These are phyloP conservation scores for Phytophthora uliginosa DNA, from an alignment of 352 stramenopile genomes.

Conservation along the genomic window DNA sequence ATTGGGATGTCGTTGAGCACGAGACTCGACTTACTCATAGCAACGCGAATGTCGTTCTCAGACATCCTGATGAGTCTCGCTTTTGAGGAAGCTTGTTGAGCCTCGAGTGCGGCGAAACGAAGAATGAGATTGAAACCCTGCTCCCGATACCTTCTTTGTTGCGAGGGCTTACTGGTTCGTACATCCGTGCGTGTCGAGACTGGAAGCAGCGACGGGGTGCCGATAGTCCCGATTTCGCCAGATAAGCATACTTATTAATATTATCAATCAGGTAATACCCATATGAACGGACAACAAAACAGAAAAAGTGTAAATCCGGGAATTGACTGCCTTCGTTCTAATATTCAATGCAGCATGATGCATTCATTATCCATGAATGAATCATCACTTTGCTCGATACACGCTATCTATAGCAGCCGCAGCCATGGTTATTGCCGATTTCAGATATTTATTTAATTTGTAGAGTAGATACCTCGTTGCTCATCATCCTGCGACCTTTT, in stretches of 20 bases:
- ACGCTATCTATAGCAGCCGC: no score
- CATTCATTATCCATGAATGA: no score
- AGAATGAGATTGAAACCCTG: slow-evolving; percentile 21
- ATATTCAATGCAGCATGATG: no score
- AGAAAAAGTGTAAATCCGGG: no score
- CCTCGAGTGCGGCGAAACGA: slow-evolving; percentile 21
- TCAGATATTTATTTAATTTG: no score
- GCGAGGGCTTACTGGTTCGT: background rate
- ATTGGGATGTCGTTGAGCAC: slow-evolving; percentile 59
- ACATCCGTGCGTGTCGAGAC: slow-evolving; percentile 1
- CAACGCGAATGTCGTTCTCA: slow-evolving; percentile 28
- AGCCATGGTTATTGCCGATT: no score
- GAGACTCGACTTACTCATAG: slow-evolving; percentile 38
- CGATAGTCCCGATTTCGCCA: slow-evolving; percentile 25
- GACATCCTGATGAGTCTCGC: slow-evolving; percentile 23
- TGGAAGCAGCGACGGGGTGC: slow-evolving; percentile 14
- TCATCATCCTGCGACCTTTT: no score
- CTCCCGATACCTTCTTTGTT: slow-evolving; percentile 23
- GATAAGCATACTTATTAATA: slow-evolving; percentile 23
- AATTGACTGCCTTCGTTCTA: no score
- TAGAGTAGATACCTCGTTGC: no score
- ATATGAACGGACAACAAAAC: no score
- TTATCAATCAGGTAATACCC: slow-evolving; percentile 6
- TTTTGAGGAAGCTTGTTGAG: slow-evolving; percentile 27
- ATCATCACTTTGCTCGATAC: no score